A percentile compares a stretch with the other conserved stretches of the same genome.
phyloP scores from a whole-genome alignment of 345 rosid species.

The Moricandia moricandioides region DNA sequence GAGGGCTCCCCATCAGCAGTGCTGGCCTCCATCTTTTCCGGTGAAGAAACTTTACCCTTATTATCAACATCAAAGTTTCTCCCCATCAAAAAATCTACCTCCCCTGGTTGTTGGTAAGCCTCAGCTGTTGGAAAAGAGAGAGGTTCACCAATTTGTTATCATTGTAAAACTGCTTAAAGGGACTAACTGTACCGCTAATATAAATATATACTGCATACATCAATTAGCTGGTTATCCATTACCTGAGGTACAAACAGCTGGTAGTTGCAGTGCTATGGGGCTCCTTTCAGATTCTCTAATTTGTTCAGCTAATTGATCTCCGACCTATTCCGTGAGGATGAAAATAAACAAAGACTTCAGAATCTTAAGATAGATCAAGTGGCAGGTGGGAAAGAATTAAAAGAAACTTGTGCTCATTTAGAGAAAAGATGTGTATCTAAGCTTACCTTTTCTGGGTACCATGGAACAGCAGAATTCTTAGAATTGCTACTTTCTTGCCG shows the following conservation, averaged over 20 bases:
- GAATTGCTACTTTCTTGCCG: slow-evolving; percentile 32
- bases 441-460: slow-evolving; percentile 36
- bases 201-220: slow-evolving; percentile 11
- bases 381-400: not conserved
- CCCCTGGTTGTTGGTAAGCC: slow-evolving; percentile 41
- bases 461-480: slow-evolving; percentile 30
- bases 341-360: slow-evolving; percentile 18
- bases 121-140: slow-evolving; percentile 37
- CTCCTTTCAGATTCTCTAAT: slow-evolving; percentile 43
- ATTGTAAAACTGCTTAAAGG: slow-evolving; percentile 6
- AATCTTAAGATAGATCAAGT: not conserved
- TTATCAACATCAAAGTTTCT: slow-evolving; percentile 33
- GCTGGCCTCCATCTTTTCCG: slow-evolving; percentile 34
- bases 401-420: slow-evolving; percentile 3
- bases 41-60: slow-evolving; percentile 39
- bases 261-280: slow-evolving; percentile 32
- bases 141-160: slow-evolving; percentile 31
- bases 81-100: slow-evolving; percentile 19
- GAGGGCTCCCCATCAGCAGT: slow-evolving; percentile 30
- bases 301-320: slow-evolving; percentile 35
- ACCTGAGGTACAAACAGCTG: slow-evolving; percentile 35
- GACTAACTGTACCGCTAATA: not conserved
- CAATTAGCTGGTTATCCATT: slow-evolving; percentile 39
- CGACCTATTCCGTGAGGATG: slow-evolving; percentile 33
- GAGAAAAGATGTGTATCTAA: slow-evolving; percentile 30